Evolutionary conservation across 1,284 basidiomycete genomes (phyloP), one percentile per base, ranked within the genome.

Genomic region (Marasmius oreades): DNA sequence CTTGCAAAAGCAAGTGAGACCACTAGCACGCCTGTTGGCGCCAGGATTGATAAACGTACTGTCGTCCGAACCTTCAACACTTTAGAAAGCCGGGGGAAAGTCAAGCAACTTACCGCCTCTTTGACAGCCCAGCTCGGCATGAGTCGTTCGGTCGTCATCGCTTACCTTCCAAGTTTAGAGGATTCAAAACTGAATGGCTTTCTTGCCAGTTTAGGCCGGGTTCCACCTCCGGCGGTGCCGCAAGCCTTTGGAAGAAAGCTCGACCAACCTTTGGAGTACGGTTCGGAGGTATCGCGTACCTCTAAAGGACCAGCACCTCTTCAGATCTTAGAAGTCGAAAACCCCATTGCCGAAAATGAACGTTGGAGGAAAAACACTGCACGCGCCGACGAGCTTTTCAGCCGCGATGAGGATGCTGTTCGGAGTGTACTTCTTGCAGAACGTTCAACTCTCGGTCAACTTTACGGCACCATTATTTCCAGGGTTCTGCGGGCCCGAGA

Each of bases 21-120:
- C 0, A 82, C 85, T 0, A 90, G 90, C 62, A 80, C 81, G 8
- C 83, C 84, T 24, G 70, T 74, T n/a, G 85, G 86, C 10, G 80
- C 84, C 26, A 78, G 77, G 53, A 79, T 87, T 22, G 92, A 94
- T 67, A 88, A 86, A 67, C 80, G 88, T 11, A 93, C 90, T 0
- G 73, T 85, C 18, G 75, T 76, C 23, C 68, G 77, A 2, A 82
- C 87, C 0, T 71, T 90, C 46, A 77, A 77, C 55, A 80, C 71
- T 22, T 70, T 93, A 61, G 86, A 89, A 67, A 71, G 68, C 39
- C 79, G 78, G 33, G 84, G 84, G 7, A 78, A 81, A 58, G 71
- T 93, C 58, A 90, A 84, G 66, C 75, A 83, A 59, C 68, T 91
- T 31, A 84, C 78, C 59, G 86, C 87, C 1, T 74, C 77, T 12